phyloP scores from a whole-genome alignment of 2,329 filamentous ascomycete species.

The Fonsecaea pedrosoi region DNA sequence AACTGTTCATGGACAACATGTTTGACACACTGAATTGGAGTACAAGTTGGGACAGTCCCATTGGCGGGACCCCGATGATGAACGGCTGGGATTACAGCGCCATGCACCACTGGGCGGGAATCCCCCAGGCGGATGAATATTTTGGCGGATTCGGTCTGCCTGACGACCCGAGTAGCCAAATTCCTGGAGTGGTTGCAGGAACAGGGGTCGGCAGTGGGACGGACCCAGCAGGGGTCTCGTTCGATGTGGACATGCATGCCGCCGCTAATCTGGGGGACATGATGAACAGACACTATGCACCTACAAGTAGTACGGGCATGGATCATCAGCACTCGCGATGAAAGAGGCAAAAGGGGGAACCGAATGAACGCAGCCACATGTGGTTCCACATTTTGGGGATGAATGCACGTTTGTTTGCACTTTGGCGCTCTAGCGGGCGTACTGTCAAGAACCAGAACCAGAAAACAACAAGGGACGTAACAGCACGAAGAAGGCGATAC shows the following conservation, averaged over 20 bases:
- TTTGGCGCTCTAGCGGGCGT: no score
- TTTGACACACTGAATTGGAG: slow-evolving; percentile 39
- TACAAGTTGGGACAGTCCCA: slow-evolving; percentile 36
- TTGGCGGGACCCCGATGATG: slow-evolving; percentile 30
- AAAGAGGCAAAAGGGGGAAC: neutral
- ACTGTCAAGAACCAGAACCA: no score
- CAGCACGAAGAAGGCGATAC: no score
- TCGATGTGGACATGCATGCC: slow-evolving; percentile 27
- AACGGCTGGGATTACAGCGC: slow-evolving; percentile 33
- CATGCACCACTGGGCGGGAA: slow-evolving; percentile 34
- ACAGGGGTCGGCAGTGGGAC: neutral
- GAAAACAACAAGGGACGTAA: no score
- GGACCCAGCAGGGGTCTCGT: neutral
- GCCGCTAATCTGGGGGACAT: slow-evolving; percentile 15
- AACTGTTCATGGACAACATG: slow-evolving; percentile 37
- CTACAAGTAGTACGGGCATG: neutral
- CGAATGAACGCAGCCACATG: no score
- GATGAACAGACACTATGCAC: slow-evolving; percentile 21
- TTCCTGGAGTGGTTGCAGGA: neutral
- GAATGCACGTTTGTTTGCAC: no score
- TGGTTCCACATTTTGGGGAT: no score
- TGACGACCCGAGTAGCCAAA: slow-evolving; percentile 21
- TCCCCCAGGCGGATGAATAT: slow-evolving; percentile 33
- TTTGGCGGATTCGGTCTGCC: slow-evolving; percentile 25
- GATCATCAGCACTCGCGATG: neutral